Evolutionary conservation across 2,329 filamentous ascomycete genomes (phyloP).

Genomic region (Aspergillus sp.): DNA sequence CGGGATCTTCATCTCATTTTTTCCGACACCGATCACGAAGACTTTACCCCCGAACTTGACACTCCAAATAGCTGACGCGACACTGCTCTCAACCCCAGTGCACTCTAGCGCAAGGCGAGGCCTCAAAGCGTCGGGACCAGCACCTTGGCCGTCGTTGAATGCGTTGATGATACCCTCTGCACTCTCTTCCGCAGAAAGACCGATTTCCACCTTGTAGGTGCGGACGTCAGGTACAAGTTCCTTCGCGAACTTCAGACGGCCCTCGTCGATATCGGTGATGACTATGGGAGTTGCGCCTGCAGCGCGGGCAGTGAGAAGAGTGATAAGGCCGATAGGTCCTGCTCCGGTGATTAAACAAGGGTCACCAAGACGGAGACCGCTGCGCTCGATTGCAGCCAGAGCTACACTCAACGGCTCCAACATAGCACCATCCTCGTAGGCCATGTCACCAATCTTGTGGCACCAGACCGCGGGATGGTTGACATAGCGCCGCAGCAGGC

Average conservation of each 20-base stretch:
- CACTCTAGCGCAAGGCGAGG: constrained; percentile 84
- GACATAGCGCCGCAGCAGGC: constrained; percentile 86
- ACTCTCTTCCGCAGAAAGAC: constrained; percentile 63
- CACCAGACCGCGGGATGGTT: constrained; percentile 95
- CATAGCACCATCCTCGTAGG: constrained; percentile 85
- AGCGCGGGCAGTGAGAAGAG: constrained; percentile 77
- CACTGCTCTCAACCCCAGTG: constrained; percentile 89
- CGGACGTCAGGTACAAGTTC: constrained; percentile 74
- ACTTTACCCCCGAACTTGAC: constrained; percentile 95
- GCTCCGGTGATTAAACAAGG: constrained; percentile 87
- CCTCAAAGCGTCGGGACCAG: constrained; percentile 61
- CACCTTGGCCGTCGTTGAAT: constrained; percentile 55
- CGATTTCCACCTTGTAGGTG: constrained; percentile 61
- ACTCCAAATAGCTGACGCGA: constrained; percentile 82
- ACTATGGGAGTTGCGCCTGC: constrained; percentile 88
- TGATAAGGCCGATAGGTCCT: constrained; percentile 89
- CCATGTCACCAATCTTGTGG: constrained; percentile 92
- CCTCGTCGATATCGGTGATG: constrained; percentile 92
- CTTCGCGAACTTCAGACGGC: constrained; percentile 80
- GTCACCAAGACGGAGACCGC: constrained; percentile 78
- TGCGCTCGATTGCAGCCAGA: constrained; percentile 82
- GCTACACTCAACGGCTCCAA: constrained; percentile 89
- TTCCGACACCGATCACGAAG: constrained; percentile 93
- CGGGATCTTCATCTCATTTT: constrained; percentile 91
- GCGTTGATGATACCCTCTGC: constrained; percentile 67